Percentiles rank a stretch among this genome's conserved stretches.
phyloP scores from a whole-genome alignment of 345 rosid genomes.

The Populus pruinosa region DNA sequence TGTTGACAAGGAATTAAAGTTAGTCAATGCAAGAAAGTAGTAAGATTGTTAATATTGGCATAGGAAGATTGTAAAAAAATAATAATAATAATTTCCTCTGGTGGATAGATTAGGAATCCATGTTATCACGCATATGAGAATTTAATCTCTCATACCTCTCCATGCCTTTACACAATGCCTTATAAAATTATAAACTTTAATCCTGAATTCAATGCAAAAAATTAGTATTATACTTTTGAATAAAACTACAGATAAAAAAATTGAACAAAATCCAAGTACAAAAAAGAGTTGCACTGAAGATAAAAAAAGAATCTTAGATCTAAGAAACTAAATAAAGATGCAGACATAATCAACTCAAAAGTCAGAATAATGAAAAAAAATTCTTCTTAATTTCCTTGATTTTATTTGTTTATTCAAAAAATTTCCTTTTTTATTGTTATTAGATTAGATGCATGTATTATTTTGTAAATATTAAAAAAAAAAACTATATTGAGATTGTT shows the following conservation, averaged over 20 bases:
- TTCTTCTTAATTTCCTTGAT: conserved; percentile 32
- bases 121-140: too few relatives aligned
- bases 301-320: conserved; percentile 10
- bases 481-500: too few relatives aligned
- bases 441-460: not conserved
- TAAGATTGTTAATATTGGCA: too few relatives aligned
- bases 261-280: conserved; percentile 16
- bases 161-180: not conserved
- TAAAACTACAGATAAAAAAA: conserved; percentile 8
- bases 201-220: conserved; percentile 12
- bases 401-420: conserved; percentile 56
- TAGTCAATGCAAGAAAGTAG: too few relatives aligned
- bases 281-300: not conserved
- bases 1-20: too few relatives aligned
- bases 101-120: too few relatives aligned
- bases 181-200: not conserved
- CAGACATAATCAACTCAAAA: conserved; percentile 14
- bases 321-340: not conserved
- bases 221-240: conserved; percentile 13
- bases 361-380: conserved; percentile 23
- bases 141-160: too few relatives aligned
- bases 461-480: too few relatives aligned
- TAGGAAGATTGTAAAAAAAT: too few relatives aligned
- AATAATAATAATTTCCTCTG: too few relatives aligned
- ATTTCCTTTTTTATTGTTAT: not conserved